A percentile compares a stretch with the other conserved stretches of the same genome.
Evolutionary conservation across 1,139 yeast species (phyloP).

Genomic region (Taphrina communis): DNA sequence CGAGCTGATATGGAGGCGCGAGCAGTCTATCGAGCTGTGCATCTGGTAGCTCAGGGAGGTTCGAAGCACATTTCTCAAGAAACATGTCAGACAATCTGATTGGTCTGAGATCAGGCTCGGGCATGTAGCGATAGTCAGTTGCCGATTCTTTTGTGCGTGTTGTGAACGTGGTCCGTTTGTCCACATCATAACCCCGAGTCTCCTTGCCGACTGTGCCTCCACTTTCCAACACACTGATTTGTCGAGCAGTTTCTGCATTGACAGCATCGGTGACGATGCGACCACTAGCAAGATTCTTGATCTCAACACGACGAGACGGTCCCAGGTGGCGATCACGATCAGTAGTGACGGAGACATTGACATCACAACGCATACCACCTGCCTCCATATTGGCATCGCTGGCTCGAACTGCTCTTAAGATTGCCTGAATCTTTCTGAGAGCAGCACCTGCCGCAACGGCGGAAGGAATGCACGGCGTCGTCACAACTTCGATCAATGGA

Average conservation of each 20-base stretch:
- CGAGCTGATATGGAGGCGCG: constrained; percentile 58
- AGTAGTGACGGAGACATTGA: constrained; percentile 75
- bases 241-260: constrained; percentile 75
- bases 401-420: constrained; percentile 70
- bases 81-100: constrained; percentile 58
- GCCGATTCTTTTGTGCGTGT: constrained; percentile 79
- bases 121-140: constrained; percentile 89
- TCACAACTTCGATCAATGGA: constrained; percentile 88
- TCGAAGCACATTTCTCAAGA: constrained; percentile 52
- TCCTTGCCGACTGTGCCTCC: constrained; percentile 61
- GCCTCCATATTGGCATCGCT: constrained; percentile 91
- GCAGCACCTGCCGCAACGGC: constrained; percentile 76
- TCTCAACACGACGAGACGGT: constrained; percentile 68
- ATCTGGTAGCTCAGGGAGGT: constrained; percentile 72
- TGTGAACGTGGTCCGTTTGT: constrained; percentile 59
- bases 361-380: constrained; percentile 95
- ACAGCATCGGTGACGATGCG: constrained; percentile 81
- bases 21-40: constrained; percentile 60
- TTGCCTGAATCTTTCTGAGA: constrained; percentile 75
- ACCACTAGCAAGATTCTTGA: constrained; percentile 85
- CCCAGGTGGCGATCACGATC: constrained; percentile 14
- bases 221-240: constrained; percentile 55
- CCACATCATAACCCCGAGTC: constrained; percentile 93
- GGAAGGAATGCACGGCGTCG: constrained; percentile 80
- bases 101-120: constrained; percentile 84